Evolutionary conservation across 129 eudicot species (phyloP), one percentile per base, ranked within the genome.

Genomic region (Pittosporum tobira): DNA sequence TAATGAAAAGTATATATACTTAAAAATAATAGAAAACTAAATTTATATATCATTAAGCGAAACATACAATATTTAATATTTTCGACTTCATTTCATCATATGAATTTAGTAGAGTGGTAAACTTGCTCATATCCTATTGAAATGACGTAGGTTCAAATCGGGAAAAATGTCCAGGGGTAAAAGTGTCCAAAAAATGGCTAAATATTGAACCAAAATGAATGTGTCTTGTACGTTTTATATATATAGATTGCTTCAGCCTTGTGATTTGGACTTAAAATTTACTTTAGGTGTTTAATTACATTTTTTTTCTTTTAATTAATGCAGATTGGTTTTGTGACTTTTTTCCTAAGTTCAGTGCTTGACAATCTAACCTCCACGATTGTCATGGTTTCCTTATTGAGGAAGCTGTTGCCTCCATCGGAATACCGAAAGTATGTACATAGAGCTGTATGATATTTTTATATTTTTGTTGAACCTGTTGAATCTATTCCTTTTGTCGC

Each of bases 331-430:
- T 80, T 91, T 70, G 94, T 91, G 63, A 91, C 99, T 14, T 91
- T 91, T 67, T 86, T 91, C 76, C 77, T 91, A 24, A 91, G 98
- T 68, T 70, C 98, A 11, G 67, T 91, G 52, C 98, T 91, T 52
- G 98, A 91, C 83, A 91, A 91, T 70, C 82, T 91, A 75, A 91
- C 98, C 31, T 83, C 98, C 65, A 91, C 98, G 4, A 91, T 91
- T 42, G 98, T 91, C 70, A 91, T 91, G 98, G 98, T 91, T 55
- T 91, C 98, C 30, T 76, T 91, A 61, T 72, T 91, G 80, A 78
- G 96, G 78, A 91, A 91, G 60, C 74, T 91, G 71, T 94, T 87
- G 21, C 90, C 98, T 70, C 94, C 94, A 57, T 83, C 94, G 51
- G 98, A 91, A 61, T 91, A 78, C 76, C 83, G 98, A 26, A 91